Evolutionary conservation across 305 asterid genomes (phyloP), one percentile per base, ranked within the genome.

Genomic region (Rubia balearica): DNA sequence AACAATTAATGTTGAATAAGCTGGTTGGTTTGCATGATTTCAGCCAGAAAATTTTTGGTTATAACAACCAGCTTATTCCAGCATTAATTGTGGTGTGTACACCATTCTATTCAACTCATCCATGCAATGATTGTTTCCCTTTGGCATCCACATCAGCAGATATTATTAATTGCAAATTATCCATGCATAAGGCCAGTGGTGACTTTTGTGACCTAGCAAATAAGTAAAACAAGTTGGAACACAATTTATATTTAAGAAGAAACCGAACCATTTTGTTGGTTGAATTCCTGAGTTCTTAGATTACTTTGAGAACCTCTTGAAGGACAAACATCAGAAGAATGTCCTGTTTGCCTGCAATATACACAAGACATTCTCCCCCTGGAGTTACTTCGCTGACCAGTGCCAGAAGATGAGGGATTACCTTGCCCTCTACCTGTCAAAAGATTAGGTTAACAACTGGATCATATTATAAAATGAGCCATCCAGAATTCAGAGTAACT

Each of bases 281-380:
- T 81, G 80, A 76, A 76, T 68, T 82, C 90, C 65, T 73, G 88
- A 30, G 78, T 41, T 74, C 79, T 82, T 62, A 81, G 74, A 79
- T 73, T 82, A 71, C 79, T 79, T 43, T 75, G 86, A 74, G 92
- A 73, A 74, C 79, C 83, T 74, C 81, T 87, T 38, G 88, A 67
- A 71, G 89, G 83, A 77, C 82, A 74, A 69, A 79, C 69, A 57
- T 72, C 83, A 70, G 96, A 79, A 74, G 89, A 76, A 74, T 81
- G 88, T 71, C 81, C 88, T 46, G 90, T 76, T 81, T 89, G 96
- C 83, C 90, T 68, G 65, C 88, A 84, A 67, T 74, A 68, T 36
- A 69, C 66, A 75, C 88, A 71, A 83, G 88, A 71, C 82, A 79
- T 79, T 71, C 83, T 89, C 64, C 62, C 62, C 36, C 62, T 57